Conservation (phyloP, 2,329 filamentous ascomycete species). For the Paecilomyces formosus region DNA sequence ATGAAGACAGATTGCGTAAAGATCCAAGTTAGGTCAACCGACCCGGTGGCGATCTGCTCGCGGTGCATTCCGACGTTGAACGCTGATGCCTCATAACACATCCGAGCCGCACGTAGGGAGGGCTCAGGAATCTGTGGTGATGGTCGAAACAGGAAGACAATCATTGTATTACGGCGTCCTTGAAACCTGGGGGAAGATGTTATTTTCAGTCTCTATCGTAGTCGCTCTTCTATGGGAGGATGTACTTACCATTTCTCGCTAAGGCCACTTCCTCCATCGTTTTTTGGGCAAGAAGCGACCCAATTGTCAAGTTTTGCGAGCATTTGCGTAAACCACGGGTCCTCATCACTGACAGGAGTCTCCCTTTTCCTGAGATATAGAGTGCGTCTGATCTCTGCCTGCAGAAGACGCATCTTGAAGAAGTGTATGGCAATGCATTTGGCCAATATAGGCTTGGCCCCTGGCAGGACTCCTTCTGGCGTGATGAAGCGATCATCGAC, state of each 20-base stretch:
- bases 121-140: conserved; percentile 88
- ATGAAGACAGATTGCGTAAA: conserved; percentile 86
- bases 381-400: conserved; percentile 78
- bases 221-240: conserved; percentile 6
- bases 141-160: conserved; percentile 80
- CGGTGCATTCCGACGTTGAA: conserved; percentile 76
- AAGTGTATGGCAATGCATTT: conserved; percentile 91
- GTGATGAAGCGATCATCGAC: conserved; percentile 81
- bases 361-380: conserved; percentile 78
- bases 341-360: conserved; percentile 67
- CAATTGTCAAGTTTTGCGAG: conserved; percentile 70
- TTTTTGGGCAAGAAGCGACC: conserved; percentile 67
- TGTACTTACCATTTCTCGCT: conserved; percentile 68
- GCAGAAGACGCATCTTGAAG: conserved; percentile 80
- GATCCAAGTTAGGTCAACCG: conserved; percentile 86
- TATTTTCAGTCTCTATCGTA: not conserved
- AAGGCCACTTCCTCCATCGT: conserved; percentile 60
- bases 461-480: conserved; percentile 61
- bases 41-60: conserved; percentile 67
- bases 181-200: conserved; percentile 43
- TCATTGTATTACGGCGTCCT: conserved; percentile 74
- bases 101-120: conserved; percentile 66
- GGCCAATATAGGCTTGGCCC: conserved; percentile 64
- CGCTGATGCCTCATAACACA: conserved; percentile 75
- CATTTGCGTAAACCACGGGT: conserved; percentile 84